Conservation (phyloP, 169 alveolate genomes). For the Plasmodium relictum region DNA sequence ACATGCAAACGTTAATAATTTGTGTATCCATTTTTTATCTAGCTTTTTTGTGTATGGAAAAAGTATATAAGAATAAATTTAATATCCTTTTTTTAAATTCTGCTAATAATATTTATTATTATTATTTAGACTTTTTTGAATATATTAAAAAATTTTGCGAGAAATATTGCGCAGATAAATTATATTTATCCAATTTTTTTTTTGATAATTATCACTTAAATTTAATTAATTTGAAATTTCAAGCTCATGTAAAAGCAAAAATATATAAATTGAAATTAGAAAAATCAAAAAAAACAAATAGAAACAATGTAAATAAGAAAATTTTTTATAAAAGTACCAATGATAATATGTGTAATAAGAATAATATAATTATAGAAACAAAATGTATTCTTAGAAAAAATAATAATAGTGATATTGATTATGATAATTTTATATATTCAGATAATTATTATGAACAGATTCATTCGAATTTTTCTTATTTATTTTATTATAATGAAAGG, state of each 20-base stretch:
- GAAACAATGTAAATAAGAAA: background rate
- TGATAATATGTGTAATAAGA: background rate
- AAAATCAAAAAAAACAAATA: constrained; percentile 10
- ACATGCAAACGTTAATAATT: constrained; percentile 59
- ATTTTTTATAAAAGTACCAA: background rate
- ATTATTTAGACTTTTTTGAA: constrained; percentile 54
- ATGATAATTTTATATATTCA: background rate
- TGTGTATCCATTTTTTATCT: constrained; percentile 60
- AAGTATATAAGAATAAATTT: constrained; percentile 30
- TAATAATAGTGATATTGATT: background rate
- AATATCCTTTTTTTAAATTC: constrained; percentile 61
- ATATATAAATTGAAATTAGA: constrained; percentile 6
- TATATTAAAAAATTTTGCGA: constrained; percentile 55
- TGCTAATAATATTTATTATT: constrained; percentile 48
- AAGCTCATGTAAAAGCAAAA: constrained; percentile 16
- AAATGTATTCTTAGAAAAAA: background rate
- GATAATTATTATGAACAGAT: background rate
- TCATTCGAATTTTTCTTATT: constrained; percentile 10
- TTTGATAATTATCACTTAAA: constrained; percentile 43
- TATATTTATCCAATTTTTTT: constrained; percentile 41
- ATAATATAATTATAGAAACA: background rate
- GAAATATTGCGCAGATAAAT: constrained; percentile 19
- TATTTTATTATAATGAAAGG: constrained; percentile 1
- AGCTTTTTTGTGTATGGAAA: constrained; percentile 61
- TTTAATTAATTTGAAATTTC: constrained; percentile 47